Percentiles rank a stretch among this genome's conserved stretches.
These are phyloP conservation scores for Coemansia nantahalensis DNA, from an alignment of 192 early-diverging fungal species.

Conservation along the genomic window DNA sequence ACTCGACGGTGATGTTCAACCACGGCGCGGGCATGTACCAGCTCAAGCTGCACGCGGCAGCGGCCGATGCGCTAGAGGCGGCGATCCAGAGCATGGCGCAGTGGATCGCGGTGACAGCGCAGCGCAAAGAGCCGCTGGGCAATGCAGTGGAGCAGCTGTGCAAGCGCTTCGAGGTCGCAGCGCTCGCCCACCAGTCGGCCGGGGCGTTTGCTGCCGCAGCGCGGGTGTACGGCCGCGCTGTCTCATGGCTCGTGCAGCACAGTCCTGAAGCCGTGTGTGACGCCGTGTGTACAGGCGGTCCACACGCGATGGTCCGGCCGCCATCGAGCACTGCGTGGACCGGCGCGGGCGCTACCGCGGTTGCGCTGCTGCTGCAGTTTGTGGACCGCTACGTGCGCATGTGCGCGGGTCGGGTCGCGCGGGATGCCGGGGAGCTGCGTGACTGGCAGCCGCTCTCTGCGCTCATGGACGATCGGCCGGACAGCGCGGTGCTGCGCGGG, in stretches of 20 bases:
- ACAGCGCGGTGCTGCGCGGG: constrained; percentile 1
- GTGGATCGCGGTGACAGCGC: constrained; percentile 26
- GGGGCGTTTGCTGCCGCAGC: constrained; percentile 11
- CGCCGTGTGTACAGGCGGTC: background rate
- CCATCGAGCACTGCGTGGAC: constrained; percentile 16
- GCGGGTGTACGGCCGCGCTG: constrained; percentile 18
- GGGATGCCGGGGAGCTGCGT: constrained; percentile 8
- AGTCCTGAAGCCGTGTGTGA: background rate
- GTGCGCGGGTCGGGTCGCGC: constrained; percentile 25
- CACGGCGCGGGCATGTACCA: constrained; percentile 37
- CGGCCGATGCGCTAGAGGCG: constrained; percentile 21
- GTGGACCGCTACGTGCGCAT: constrained; percentile 44
- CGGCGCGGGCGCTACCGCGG: background rate
- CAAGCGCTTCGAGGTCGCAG: constrained; percentile 48
- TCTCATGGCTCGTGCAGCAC: constrained; percentile 12
- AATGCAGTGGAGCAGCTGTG: constrained; percentile 38
- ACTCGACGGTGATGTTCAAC: constrained; percentile 48
- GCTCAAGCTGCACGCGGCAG: constrained; percentile 25
- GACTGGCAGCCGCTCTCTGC: constrained; percentile 4
- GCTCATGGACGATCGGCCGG: background rate
- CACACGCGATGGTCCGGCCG: constrained; percentile 4
- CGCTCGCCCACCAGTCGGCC: constrained; percentile 29
- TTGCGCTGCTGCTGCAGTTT: constrained; percentile 21
- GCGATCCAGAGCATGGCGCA: constrained; percentile 27
- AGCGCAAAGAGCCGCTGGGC: background rate